Conservation (phyloP, 2,329 filamentous ascomycete species). For the Samsoniella hepiali region DNA sequence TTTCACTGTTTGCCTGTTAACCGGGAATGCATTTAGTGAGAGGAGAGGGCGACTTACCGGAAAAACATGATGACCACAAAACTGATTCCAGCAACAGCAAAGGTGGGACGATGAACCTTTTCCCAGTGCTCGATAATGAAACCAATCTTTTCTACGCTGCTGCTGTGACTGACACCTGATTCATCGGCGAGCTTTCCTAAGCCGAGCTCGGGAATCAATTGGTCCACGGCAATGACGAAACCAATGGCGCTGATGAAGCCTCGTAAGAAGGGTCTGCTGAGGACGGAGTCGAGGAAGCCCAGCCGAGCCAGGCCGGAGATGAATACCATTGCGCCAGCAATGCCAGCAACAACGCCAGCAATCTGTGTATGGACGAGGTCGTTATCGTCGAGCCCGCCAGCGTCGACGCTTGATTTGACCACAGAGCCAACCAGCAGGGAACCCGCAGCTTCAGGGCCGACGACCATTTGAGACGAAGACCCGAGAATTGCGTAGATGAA, state of each 20-base stretch:
- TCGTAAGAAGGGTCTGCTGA: constrained; percentile 86
- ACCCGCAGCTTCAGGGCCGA: constrained; percentile 91
- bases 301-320: constrained; percentile 79
- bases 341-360: constrained; percentile 81
- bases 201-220: constrained; percentile 87
- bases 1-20: constrained; percentile 50
- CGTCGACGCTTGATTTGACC: constrained; percentile 71
- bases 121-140: constrained; percentile 70
- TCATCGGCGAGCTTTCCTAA: constrained; percentile 64
- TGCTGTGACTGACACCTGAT: constrained; percentile 71
- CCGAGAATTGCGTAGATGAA: constrained; percentile 88
- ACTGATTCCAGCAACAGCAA: constrained; percentile 70
- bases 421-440: constrained; percentile 87
- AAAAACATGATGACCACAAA: constrained; percentile 90
- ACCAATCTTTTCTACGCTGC: constrained; percentile 77
- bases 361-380: constrained; percentile 71
- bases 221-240: constrained; percentile 92
- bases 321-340: constrained; percentile 87
- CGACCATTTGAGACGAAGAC: constrained; percentile 87
- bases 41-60: constrained; percentile 50
- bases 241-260: constrained; percentile 98
- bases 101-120: constrained; percentile 70
- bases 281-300: constrained; percentile 90
- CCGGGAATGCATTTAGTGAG: neutral
- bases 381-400: constrained; percentile 63